These are phyloP conservation scores for Suhomyces bribrorum DNA, from an alignment of 1,139 yeast species.

Conservation along the genomic window DNA sequence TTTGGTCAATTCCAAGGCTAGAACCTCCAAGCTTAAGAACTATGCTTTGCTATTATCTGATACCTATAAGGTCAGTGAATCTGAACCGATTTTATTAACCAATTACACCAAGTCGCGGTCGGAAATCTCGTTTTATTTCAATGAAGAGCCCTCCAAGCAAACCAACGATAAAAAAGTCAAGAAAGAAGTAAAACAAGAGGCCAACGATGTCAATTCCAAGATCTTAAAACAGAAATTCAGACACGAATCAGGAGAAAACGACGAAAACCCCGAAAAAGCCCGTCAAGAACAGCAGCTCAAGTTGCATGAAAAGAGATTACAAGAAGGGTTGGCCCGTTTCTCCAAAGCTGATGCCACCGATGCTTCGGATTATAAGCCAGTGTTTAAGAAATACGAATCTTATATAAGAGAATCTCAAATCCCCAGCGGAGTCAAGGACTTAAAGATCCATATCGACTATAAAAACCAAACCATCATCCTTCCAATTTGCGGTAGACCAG, in stretches of 20 bases:
- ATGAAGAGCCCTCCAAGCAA: slow-evolving; percentile 56
- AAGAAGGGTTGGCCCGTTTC: slow-evolving; percentile 78
- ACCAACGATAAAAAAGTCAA: slow-evolving; percentile 29
- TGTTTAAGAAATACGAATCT: slow-evolving; percentile 89
- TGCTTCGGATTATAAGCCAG: slow-evolving; percentile 65
- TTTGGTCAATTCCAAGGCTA: slow-evolving; percentile 48
- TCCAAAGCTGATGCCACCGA: slow-evolving; percentile 74
- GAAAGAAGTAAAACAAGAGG: slow-evolving; percentile 35
- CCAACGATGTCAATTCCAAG: slow-evolving; percentile 48
- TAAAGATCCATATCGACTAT: slow-evolving; percentile 83
- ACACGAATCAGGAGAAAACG: slow-evolving; percentile 75
- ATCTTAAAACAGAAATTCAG: slow-evolving; percentile 79
- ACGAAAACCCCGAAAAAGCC: slow-evolving; percentile 67
- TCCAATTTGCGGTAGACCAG: slow-evolving; percentile 95
- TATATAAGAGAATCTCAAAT: slow-evolving; percentile 91
- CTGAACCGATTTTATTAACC: slow-evolving; percentile 66
- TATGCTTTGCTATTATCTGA: slow-evolving; percentile 83
- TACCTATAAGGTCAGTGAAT: slow-evolving; percentile 69
- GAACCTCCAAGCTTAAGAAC: slow-evolving; percentile 47
- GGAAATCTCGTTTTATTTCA: slow-evolving; percentile 82
- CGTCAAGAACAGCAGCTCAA: slow-evolving; percentile 82
- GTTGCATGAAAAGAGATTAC: slow-evolving; percentile 81
- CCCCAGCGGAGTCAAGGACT: slow-evolving; percentile 78
- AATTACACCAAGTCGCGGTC: slow-evolving; percentile 70
- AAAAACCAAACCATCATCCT: slow-evolving; percentile 86